Percentiles rank a stretch among this genome's conserved stretches.
Evolutionary conservation across 805 yeast genomes (phyloP).

Genomic region (Cyberlindnera mississippiensis): DNA sequence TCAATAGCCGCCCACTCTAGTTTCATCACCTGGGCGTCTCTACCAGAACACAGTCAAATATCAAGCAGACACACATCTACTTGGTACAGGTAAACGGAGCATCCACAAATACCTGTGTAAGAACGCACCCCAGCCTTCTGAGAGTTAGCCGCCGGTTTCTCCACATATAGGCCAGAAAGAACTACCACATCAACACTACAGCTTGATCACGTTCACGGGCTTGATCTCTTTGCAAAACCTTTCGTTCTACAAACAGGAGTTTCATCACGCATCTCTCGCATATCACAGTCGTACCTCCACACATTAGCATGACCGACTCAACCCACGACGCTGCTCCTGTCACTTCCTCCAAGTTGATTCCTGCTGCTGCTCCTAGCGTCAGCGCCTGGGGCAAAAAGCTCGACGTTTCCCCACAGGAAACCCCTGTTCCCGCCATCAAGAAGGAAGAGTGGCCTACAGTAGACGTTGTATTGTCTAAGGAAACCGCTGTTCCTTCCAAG

Average conservation of each 20-base stretch:
- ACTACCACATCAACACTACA: too few species aligned
- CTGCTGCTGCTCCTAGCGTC: constrained; percentile 27
- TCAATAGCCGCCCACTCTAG: constrained; percentile 1
- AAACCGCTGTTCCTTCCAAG: not conserved
- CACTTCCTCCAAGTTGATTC: constrained; percentile 23
- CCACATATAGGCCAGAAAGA: too few species aligned
- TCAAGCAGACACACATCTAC: not conserved
- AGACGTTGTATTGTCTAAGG: constrained; percentile 13
- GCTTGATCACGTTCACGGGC: not conserved
- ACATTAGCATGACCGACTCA: constrained; percentile 4
- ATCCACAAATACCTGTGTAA: too few species aligned
- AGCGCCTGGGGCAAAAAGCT: constrained; percentile 26
- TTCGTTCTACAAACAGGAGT: too few species aligned
- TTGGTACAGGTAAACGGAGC: not conserved
- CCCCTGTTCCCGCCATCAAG: constrained; percentile 5
- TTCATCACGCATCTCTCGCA: too few species aligned
- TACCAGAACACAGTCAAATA: not conserved
- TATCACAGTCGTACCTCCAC: too few species aligned
- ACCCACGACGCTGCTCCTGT: constrained; percentile 2
- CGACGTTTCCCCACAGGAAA: not conserved
- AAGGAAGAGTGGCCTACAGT: constrained; percentile 26
- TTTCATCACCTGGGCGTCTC: not conserved
- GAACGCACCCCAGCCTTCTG: too few species aligned
- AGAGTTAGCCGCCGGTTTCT: too few species aligned
- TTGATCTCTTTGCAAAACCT: too few species aligned